These are phyloP conservation scores for Aquilaria malaccensis DNA, from an alignment of 345 rosid genomes.

Conservation along the genomic window DNA sequence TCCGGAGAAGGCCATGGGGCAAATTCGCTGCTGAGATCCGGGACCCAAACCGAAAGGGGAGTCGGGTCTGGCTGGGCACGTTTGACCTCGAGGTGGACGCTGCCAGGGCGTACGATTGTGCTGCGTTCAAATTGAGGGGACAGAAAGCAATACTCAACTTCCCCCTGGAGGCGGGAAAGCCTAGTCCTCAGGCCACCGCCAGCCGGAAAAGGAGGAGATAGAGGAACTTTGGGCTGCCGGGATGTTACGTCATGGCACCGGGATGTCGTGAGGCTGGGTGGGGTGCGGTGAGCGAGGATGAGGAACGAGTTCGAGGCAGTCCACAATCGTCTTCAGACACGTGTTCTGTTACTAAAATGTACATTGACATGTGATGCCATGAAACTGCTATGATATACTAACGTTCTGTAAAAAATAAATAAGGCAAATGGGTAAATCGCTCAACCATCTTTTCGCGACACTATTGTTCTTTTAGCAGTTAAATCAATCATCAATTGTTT, in stretches of 20 bases:
- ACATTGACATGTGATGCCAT: neutral
- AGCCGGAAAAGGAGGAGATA: conserved; percentile 50
- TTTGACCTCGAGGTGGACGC: conserved; percentile 67
- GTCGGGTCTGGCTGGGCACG: conserved; percentile 91
- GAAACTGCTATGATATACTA: conserved; percentile 1
- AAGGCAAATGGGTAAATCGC: neutral
- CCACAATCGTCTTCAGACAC: neutral
- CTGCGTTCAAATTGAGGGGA: conserved; percentile 84
- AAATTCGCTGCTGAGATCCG: conserved; percentile 94
- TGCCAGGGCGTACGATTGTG: conserved; percentile 83
- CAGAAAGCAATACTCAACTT: conserved; percentile 82
- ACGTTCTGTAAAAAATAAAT: neutral
- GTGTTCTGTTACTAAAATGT: conserved; percentile 10
- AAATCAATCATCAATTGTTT: no score
- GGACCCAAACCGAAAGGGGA: conserved; percentile 70
- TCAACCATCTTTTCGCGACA: no score
- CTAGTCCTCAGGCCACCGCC: conserved; percentile 33
- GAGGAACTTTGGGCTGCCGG: conserved; percentile 11
- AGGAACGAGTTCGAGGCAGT: neutral
- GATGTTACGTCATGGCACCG: conserved; percentile 4
- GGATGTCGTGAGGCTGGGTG: neutral
- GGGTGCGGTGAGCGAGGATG: conserved; percentile 8
- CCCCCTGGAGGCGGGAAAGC: conserved; percentile 68
- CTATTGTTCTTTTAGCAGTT: no score
- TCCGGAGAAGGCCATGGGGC: conserved; percentile 91